Evolutionary conservation across 768 basidiomycete species (phyloP).

Genomic region (Kwoniella sp.): DNA sequence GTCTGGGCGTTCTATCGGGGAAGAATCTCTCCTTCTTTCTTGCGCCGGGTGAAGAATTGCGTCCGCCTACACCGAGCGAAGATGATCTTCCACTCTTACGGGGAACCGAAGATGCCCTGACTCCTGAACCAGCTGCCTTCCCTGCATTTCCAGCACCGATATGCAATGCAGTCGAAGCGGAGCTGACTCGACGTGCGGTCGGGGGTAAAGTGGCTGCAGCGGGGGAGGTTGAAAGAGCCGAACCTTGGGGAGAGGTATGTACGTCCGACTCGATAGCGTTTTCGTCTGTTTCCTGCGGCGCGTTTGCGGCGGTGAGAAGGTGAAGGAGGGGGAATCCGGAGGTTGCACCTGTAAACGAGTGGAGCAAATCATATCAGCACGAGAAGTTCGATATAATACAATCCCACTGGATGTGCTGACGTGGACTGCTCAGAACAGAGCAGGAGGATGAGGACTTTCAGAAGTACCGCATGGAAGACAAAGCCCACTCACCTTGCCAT

Average conservation of each 20-base stretch:
- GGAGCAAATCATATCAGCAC: not conserved
- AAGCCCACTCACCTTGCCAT: slow-evolving; percentile 51
- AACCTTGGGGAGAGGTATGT: slow-evolving; percentile 28
- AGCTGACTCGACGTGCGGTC: slow-evolving; percentile 13
- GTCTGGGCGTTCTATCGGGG: slow-evolving; percentile 73
- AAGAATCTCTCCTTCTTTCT: slow-evolving; percentile 60
- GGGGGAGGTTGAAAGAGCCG: slow-evolving; percentile 47
- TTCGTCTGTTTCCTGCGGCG: slow-evolving; percentile 7
- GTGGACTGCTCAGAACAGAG: no score
- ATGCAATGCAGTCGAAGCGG: slow-evolving; percentile 9
- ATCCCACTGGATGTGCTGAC: no score
- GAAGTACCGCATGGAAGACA: not conserved
- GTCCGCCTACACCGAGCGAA: slow-evolving; percentile 25
- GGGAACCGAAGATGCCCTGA: slow-evolving; percentile 6
- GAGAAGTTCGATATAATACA: no score
- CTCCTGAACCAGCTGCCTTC: not conserved
- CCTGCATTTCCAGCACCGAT: not conserved
- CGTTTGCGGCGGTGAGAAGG: slow-evolving; percentile 60
- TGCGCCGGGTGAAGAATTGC: slow-evolving; percentile 9
- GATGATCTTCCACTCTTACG: slow-evolving; percentile 19
- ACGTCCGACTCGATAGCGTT: slow-evolving; percentile 9
- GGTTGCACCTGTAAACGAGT: slow-evolving; percentile 67
- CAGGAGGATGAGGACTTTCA: no score
- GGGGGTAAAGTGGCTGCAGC: slow-evolving; percentile 7
- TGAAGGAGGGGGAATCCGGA: slow-evolving; percentile 88